Evolutionary conservation across 768 basidiomycete species (phyloP).

Genomic region (Hypsizygus marmoreus): DNA sequence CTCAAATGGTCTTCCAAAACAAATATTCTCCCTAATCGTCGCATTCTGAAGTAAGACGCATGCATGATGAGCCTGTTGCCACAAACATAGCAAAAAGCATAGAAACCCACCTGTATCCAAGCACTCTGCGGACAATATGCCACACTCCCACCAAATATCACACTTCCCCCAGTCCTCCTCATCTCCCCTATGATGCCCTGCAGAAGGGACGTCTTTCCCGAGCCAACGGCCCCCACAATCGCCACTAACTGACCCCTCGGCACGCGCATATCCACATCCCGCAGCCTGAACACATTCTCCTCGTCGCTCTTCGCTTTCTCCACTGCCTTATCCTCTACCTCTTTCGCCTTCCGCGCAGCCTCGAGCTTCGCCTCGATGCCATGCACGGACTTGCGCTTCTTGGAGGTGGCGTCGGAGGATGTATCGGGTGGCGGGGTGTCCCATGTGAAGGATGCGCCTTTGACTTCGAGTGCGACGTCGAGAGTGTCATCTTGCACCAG

Average conservation of each 20-base stretch:
- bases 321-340: conserved; percentile 17
- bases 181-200: conserved; percentile 85
- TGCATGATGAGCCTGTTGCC: no score
- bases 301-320: no score
- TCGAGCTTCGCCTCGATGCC: conserved; percentile 17
- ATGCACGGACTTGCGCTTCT: conserved; percentile 28
- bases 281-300: conserved; percentile 61
- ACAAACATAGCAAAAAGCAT: no score
- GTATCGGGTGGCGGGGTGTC: conserved; percentile 68
- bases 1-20: conserved; percentile 84
- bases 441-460: conserved; percentile 82
- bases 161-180: conserved; percentile 64
- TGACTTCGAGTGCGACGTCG: conserved; percentile 66
- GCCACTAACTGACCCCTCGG: conserved; percentile 80
- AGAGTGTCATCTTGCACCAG: conserved; percentile 55
- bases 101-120: conserved; percentile 76
- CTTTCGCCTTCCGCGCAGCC: conserved; percentile 26
- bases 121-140: conserved; percentile 86
- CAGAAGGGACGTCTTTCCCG: conserved; percentile 68
- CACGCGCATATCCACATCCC: conserved; percentile 64
- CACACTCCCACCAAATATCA: conserved; percentile 74
- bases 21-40: conserved; percentile 86
- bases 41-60: no score
- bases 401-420: conserved; percentile 29
- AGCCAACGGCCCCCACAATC: conserved; percentile 82